phyloP scores from a whole-genome alignment of 352 stramenopile genomes.

The Globisporangium spiculum region DNA sequence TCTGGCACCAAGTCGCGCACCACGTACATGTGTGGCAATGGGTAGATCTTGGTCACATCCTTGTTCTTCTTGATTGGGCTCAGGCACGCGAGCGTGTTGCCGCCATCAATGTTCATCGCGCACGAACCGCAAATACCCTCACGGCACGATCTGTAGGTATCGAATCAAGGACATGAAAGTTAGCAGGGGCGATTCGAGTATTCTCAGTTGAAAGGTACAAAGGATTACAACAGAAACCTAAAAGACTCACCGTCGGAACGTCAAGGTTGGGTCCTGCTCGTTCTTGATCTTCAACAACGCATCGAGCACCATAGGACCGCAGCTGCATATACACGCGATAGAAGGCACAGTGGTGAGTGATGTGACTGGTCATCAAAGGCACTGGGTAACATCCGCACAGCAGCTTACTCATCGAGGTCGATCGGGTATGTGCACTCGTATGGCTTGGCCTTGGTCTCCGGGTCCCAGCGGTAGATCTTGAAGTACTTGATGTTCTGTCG shows the following conservation, averaged over 20 bases:
- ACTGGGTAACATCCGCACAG: not conserved
- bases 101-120: constrained; percentile 99
- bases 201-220: not conserved
- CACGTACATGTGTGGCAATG: constrained; percentile 99
- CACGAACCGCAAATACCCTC: constrained; percentile 99
- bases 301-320: constrained; percentile 98
- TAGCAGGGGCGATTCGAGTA: not conserved
- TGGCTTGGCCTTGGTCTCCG: constrained; percentile 92
- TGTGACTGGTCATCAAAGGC: not conserved
- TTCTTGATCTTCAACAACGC: constrained; percentile 99
- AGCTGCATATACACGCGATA: constrained; percentile 37
- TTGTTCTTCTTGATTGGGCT: constrained; percentile 95
- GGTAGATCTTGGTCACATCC: constrained; percentile 97
- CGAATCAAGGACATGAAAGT: constrained; percentile 11
- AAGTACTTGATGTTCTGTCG: constrained; percentile 96
- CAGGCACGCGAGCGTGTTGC: constrained; percentile 98
- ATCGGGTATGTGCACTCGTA: constrained; percentile 97
- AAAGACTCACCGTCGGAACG: constrained; percentile 89
- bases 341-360: constrained; percentile 3
- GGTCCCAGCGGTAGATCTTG: constrained; percentile 99
- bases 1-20: constrained; percentile 99
- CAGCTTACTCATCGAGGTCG: constrained; percentile 93
- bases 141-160: constrained; percentile 88
- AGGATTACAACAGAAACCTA: not conserved
- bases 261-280: constrained; percentile 98